Percentiles rank a stretch among this genome's conserved stretches.
Evolutionary conservation across 2,329 filamentous ascomycete genomes (phyloP).

Genomic region (Fusarium palustre): DNA sequence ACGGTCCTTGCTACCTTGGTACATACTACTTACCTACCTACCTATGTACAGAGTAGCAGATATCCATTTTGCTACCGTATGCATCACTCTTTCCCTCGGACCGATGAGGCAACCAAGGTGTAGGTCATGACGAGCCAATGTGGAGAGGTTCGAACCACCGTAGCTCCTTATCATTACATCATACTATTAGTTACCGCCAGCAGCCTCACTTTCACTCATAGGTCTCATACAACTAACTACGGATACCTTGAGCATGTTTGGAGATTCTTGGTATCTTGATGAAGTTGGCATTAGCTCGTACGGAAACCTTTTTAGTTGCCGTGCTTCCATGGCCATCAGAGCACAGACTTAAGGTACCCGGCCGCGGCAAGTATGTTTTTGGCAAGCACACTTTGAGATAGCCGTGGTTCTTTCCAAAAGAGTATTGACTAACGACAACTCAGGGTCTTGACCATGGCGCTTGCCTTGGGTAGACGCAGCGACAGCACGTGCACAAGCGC

Average conservation of each 20-base stretch:
- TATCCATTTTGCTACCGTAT: neutral
- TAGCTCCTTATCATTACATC: neutral
- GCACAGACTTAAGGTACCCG: slow-evolving; percentile 24
- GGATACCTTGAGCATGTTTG: neutral
- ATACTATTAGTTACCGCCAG: neutral
- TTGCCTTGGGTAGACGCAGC: slow-evolving; percentile 27
- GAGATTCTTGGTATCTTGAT: neutral
- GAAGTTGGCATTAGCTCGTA: slow-evolving; percentile 19
- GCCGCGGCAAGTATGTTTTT: slow-evolving; percentile 42
- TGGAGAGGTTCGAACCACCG: neutral
- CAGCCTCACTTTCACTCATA: neutral
- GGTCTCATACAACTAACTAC: too few species aligned
- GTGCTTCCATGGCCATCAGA: neutral
- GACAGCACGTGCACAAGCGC: slow-evolving; percentile 32
- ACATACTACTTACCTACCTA: too few species aligned
- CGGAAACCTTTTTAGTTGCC: slow-evolving; percentile 19
- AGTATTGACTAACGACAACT: slow-evolving; percentile 15
- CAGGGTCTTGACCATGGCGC: slow-evolving; percentile 20
- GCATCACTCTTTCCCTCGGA: neutral
- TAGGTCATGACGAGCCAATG: neutral
- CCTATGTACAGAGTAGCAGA: neutral
- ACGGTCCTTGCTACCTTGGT: neutral
- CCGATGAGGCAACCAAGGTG: neutral
- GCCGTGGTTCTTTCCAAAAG: slow-evolving; percentile 9
- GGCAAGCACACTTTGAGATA: slow-evolving; percentile 23